These are phyloP conservation scores for Phaseolus lunatus DNA, from an alignment of 306 rosid genomes.

Conservation along the genomic window DNA sequence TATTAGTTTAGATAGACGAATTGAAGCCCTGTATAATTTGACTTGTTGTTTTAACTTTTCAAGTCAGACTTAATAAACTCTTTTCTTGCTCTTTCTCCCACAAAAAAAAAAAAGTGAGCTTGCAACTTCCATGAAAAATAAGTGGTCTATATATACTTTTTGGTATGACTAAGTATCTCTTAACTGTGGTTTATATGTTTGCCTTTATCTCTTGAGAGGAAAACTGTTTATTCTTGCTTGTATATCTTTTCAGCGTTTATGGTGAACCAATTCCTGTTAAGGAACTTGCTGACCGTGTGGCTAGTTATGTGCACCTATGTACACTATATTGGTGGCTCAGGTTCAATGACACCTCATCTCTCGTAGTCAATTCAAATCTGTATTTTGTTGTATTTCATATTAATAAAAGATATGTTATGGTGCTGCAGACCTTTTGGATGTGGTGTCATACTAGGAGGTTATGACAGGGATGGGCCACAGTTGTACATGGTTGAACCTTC, in stretches of 20 bases:
- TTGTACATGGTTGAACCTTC: conserved; percentile 97
- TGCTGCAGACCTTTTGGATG: conserved; percentile 95
- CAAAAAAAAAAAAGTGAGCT: background rate
- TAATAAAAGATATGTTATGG: conserved; percentile 28
- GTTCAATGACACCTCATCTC: conserved; percentile 48
- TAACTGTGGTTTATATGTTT: conserved; percentile 35
- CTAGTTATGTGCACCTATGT: conserved; percentile 97
- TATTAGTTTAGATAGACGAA: conserved; percentile 24
- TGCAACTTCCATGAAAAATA: background rate
- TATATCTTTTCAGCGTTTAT: conserved; percentile 63
- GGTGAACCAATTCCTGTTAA: conserved; percentile 92
- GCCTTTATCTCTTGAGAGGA: conserved; percentile 13
- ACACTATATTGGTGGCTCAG: conserved; percentile 99
- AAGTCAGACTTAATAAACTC: background rate
- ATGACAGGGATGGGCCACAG: conserved; percentile 99
- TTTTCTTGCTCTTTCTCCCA: background rate
- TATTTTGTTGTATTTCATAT: conserved; percentile 35
- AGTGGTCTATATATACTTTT: conserved; percentile 26
- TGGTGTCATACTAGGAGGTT: conserved; percentile 96
- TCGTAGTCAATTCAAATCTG: conserved; percentile 35
- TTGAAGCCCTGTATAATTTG: conserved; percentile 1
- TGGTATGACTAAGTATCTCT: background rate
- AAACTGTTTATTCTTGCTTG: conserved; percentile 35
- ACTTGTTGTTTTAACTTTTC: conserved; percentile 11
- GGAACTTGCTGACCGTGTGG: conserved; percentile 97